A percentile compares a stretch with the other conserved stretches of the same genome.
These are phyloP conservation scores for Claviceps fusiformis DNA, from an alignment of 2,329 filamentous ascomycete genomes.

Conservation along the genomic window DNA sequence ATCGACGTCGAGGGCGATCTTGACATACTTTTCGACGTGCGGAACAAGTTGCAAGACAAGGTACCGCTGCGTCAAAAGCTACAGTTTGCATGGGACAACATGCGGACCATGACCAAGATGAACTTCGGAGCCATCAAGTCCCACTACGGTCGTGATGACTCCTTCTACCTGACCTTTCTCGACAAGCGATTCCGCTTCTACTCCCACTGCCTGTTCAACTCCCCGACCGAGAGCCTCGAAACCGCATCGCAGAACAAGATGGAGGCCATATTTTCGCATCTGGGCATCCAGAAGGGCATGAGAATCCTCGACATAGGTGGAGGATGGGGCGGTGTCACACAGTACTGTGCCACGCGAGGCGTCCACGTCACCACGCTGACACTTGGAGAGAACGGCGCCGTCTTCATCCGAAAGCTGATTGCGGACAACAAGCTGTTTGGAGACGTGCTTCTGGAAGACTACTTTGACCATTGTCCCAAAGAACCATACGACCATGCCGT, in stretches of 20 bases:
- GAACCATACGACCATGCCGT: conserved; percentile 1
- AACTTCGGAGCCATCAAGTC: background rate
- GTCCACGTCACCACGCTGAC: conserved; percentile 1
- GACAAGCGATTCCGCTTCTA: background rate
- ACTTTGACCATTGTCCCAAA: background rate
- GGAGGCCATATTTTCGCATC: background rate
- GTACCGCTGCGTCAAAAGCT: conserved; percentile 1
- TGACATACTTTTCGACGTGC: background rate
- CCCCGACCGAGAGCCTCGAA: background rate
- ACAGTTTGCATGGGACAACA: background rate
- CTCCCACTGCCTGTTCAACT: conserved; percentile 2
- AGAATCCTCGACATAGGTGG: conserved; percentile 1
- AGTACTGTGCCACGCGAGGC: conserved; percentile 1
- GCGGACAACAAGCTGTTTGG: background rate
- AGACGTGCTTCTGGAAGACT: background rate
- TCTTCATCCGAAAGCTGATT: background rate
- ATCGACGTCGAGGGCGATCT: conserved; percentile 3
- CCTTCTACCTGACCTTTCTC: background rate
- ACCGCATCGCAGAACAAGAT: background rate
- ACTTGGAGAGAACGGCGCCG: background rate
- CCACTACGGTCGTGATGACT: background rate
- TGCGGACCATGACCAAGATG: background rate
- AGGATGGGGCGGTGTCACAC: conserved; percentile 1
- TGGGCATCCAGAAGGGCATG: background rate
- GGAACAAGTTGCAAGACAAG: background rate